Percentiles rank a stretch among this genome's conserved stretches.
Evolutionary conservation across 257 asterid species (phyloP).

Genomic region (Prunella vulgaris): DNA sequence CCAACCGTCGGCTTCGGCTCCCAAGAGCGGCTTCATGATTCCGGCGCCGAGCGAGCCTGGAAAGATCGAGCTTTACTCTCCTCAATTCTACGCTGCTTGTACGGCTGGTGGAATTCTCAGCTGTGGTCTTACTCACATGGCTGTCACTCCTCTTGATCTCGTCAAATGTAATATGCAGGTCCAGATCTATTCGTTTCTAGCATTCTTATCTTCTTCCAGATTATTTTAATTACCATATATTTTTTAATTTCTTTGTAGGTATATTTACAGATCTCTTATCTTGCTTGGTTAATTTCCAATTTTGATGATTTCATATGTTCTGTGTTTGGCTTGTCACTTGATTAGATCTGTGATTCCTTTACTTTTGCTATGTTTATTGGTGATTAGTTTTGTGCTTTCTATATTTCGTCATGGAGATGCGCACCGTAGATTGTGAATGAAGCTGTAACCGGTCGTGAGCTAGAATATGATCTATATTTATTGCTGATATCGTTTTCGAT

Average conservation of each 20-base stretch:
- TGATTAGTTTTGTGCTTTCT: neutral
- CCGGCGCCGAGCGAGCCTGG: conserved; percentile 71
- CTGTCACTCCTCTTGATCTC: conserved; percentile 95
- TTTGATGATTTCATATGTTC: neutral
- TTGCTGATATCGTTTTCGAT: neutral
- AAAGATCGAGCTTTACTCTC: conserved; percentile 79
- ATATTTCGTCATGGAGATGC: neutral
- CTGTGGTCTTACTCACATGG: conserved; percentile 92
- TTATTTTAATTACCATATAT: too few species aligned
- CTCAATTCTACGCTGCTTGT: conserved; percentile 79
- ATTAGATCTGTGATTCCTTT: conserved; percentile 24
- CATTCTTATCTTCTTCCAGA: neutral
- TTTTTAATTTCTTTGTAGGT: conserved; percentile 2
- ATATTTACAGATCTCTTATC: neutral
- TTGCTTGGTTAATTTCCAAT: neutral
- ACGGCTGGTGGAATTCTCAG: conserved; percentile 85
- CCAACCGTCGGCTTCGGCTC: conserved; percentile 22
- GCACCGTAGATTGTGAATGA: neutral
- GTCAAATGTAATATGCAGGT: conserved; percentile 99
- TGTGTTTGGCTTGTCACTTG: conserved; percentile 13
- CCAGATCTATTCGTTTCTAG: conserved; percentile 30
- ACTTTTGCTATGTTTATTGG: neutral
- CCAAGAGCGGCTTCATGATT: conserved; percentile 40
- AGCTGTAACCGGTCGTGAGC: neutral
- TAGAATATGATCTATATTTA: neutral